phyloP scores from a whole-genome alignment of 345 rosid species.

The Euphorbia tirucalli region DNA sequence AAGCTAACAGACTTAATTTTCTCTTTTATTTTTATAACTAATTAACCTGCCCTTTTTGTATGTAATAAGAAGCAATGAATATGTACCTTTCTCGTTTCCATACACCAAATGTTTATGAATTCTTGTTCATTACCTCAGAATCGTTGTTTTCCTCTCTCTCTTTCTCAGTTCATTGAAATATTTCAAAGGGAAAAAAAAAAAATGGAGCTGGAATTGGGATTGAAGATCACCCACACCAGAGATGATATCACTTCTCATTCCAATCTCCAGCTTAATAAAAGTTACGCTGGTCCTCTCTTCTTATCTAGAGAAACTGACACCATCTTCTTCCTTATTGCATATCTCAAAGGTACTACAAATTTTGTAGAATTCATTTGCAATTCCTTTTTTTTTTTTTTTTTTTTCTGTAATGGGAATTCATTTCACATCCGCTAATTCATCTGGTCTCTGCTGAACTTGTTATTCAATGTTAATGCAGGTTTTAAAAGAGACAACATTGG shows the following conservation, averaged over 20 bases:
- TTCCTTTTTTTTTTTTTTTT: no score
- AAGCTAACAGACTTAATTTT: slow-evolving; percentile 16
- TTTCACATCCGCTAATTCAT: background rate
- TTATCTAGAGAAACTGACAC: slow-evolving; percentile 67
- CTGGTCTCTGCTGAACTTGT: background rate
- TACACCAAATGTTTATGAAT: background rate
- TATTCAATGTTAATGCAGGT: slow-evolving; percentile 41
- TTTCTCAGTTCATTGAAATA: background rate
- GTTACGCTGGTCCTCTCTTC: slow-evolving; percentile 53
- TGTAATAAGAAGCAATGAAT: slow-evolving; percentile 79
- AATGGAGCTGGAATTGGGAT: slow-evolving; percentile 80
- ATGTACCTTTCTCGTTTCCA: slow-evolving; percentile 36
- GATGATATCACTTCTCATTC: slow-evolving; percentile 54
- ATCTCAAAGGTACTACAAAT: slow-evolving; percentile 55
- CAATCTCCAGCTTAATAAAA: slow-evolving; percentile 49
- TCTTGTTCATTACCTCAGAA: no score
- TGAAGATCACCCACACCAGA: slow-evolving; percentile 65
- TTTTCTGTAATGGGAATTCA: no score
- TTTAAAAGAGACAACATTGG: slow-evolving; percentile 53
- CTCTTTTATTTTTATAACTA: no score
- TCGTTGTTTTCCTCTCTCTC: no score
- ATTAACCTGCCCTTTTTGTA: no score
- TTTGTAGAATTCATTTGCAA: no score
- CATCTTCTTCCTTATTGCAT: slow-evolving; percentile 58
- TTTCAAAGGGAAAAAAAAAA: background rate